Conservation (phyloP, 108 stramenopile genomes). For the Skeletonema potamos region DNA sequence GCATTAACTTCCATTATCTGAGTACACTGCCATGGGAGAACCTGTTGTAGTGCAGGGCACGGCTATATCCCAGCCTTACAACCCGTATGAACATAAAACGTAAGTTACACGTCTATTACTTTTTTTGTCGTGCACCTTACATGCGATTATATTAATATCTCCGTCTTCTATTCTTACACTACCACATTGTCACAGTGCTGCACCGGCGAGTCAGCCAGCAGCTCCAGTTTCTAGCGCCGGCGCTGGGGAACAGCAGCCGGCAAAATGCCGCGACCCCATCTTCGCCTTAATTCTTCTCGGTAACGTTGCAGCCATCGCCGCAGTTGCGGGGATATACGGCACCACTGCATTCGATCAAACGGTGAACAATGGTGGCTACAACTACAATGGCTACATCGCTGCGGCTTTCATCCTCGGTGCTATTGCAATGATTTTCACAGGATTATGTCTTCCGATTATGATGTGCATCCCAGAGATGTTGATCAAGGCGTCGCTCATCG, state of each 20-base stretch:
- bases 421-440: conserved; percentile 53
- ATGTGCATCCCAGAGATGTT: conserved; percentile 69
- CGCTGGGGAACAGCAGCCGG: conserved; percentile 26
- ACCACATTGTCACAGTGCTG: background rate
- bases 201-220: background rate
- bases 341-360: conserved; percentile 39
- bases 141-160: background rate
- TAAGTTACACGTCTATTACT: background rate
- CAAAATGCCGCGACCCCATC: conserved; percentile 80
- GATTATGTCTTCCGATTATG: conserved; percentile 53
- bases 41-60: conserved; percentile 47
- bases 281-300: conserved; percentile 74
- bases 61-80: conserved; percentile 45
- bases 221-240: background rate
- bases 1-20: background rate
- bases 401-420: conserved; percentile 43
- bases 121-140: background rate
- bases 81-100: conserved; percentile 7
- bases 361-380: conserved; percentile 15
- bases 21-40: conserved; percentile 1
- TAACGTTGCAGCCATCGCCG: conserved; percentile 65
- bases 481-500: conserved; percentile 75
- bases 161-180: background rate
- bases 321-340: conserved; percentile 55
- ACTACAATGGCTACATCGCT: conserved; percentile 61